Evolutionary conservation across 129 eudicot species (phyloP).

Genomic region (Glebionis coronaria): DNA sequence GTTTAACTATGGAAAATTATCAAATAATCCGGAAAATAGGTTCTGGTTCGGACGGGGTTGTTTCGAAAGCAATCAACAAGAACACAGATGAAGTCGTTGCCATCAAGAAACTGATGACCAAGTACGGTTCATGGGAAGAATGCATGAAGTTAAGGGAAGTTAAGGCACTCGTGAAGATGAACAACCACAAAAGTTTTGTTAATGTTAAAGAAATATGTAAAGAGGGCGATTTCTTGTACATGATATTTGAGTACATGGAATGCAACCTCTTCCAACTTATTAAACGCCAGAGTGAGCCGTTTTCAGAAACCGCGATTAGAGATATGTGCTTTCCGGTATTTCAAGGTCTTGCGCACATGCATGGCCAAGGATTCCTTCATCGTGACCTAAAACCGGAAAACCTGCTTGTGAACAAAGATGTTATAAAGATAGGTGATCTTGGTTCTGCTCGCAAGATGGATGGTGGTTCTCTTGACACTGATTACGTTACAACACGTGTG

Average conservation of each 20-base stretch:
- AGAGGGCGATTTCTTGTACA: background rate
- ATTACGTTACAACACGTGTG: background rate
- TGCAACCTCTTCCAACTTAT: background rate
- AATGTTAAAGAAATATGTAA: background rate
- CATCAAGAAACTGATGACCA: background rate
- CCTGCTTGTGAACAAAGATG: slow-evolving; percentile 7
- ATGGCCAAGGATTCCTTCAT: background rate
- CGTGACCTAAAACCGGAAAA: slow-evolving; percentile 8
- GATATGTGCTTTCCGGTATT: slow-evolving; percentile 9
- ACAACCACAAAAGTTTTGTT: background rate
- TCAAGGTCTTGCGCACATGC: too few relatives aligned
- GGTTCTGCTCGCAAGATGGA: slow-evolving; percentile 8
- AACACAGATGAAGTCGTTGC: background rate
- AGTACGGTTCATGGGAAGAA: background rate
- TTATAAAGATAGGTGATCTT: slow-evolving; percentile 16
- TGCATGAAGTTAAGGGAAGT: background rate
- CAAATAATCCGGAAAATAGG: background rate
- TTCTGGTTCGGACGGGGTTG: background rate
- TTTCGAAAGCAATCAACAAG: background rate
- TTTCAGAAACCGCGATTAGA: slow-evolving; percentile 10
- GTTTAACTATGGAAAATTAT: too few relatives aligned
- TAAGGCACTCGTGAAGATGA: background rate
- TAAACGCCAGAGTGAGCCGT: background rate
- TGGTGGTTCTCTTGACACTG: background rate
- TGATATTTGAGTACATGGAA: background rate